A percentile compares a stretch with the other conserved stretches of the same genome.
Evolutionary conservation across 164 flowering plant species (phyloP).

Genomic region (Vitis labrusca): DNA sequence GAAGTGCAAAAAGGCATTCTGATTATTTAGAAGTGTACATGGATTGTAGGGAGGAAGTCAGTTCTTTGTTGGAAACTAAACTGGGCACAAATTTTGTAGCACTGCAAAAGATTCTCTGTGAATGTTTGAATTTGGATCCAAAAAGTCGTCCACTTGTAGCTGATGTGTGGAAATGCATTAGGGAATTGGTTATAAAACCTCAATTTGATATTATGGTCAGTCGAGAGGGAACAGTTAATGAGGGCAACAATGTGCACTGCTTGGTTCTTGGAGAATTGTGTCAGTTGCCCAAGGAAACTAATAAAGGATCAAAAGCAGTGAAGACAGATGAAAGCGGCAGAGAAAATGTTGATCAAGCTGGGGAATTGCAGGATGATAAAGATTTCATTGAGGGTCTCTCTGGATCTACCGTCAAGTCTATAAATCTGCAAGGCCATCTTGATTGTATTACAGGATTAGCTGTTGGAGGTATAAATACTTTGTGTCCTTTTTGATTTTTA

Average conservation of each 20-base stretch:
- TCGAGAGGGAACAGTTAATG: conserved; percentile 11
- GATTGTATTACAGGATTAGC: conserved; percentile 81
- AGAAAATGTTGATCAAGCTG: conserved; percentile 23
- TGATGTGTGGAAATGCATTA: conserved; percentile 65
- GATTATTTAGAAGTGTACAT: conserved; percentile 23
- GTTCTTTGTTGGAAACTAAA: conserved; percentile 27
- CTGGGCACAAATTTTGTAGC: conserved; percentile 35
- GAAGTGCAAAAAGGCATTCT: conserved; percentile 23
- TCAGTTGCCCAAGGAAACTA: conserved; percentile 19
- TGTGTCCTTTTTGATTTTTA: not conserved
- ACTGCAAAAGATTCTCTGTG: conserved; percentile 40
- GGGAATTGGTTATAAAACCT: conserved; percentile 44
- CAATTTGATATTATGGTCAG: conserved; percentile 27
- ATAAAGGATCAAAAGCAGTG: conserved; percentile 15
- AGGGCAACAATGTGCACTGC: conserved; percentile 25
- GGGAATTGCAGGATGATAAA: conserved; percentile 23
- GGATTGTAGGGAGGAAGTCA: conserved; percentile 46
- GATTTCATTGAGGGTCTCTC: conserved; percentile 41
- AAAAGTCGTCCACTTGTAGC: conserved; percentile 46
- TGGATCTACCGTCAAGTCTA: conserved; percentile 37
- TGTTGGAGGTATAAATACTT: conserved; percentile 63
- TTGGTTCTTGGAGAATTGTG: conserved; percentile 59
- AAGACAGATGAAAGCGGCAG: conserved; percentile 11
- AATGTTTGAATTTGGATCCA: conserved; percentile 56
- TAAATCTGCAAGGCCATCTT: conserved; percentile 66